These are phyloP conservation scores for Mycocentrospora acerina DNA, from an alignment of 2,329 filamentous ascomycete species.

Conservation along the genomic window DNA sequence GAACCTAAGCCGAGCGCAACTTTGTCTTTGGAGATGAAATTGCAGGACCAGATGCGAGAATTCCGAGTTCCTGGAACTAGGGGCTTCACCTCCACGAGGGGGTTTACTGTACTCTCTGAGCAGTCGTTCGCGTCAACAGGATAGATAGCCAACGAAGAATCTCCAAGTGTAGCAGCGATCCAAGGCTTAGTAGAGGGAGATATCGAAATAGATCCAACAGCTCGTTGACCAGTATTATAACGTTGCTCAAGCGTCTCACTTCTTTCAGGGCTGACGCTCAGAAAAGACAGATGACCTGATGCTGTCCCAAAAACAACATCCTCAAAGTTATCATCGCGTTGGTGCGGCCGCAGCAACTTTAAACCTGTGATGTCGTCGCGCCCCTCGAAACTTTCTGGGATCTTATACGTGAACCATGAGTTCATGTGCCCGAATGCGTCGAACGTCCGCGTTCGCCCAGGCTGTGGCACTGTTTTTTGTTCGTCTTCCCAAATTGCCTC, in stretches of 20 bases:
- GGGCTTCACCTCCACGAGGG: conserved; percentile 20
- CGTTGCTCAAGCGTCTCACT: conserved; percentile 21
- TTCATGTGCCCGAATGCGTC: conserved; percentile 38
- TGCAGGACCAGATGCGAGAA: conserved; percentile 52
- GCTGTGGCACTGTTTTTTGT: conserved; percentile 3
- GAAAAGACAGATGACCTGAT: conserved; percentile 52
- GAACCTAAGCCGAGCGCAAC: conserved; percentile 56
- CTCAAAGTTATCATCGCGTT: conserved; percentile 42
- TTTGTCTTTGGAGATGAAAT: conserved; percentile 52
- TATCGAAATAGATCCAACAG: conserved; percentile 53
- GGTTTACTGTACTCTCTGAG: conserved; percentile 24
- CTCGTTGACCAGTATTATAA: conserved; percentile 46
- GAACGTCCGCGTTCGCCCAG: conserved; percentile 24
- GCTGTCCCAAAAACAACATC: conserved; percentile 59
- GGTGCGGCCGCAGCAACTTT: conserved; percentile 52
- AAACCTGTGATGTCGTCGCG: conserved; percentile 62
- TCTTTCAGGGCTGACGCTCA: conserved; percentile 21
- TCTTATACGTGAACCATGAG: conserved; percentile 56
- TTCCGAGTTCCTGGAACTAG: conserved; percentile 9
- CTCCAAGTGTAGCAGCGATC: conserved; percentile 55
- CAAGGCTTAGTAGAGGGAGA: conserved; percentile 45
- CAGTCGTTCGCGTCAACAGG: conserved; percentile 30
- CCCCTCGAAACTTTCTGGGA: conserved; percentile 53
- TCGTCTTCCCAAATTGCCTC: conserved; percentile 24
- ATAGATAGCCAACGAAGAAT: conserved; percentile 51